These are phyloP conservation scores for Malus hybrid DNA, from an alignment of 331 rosid species.

Conservation along the genomic window DNA sequence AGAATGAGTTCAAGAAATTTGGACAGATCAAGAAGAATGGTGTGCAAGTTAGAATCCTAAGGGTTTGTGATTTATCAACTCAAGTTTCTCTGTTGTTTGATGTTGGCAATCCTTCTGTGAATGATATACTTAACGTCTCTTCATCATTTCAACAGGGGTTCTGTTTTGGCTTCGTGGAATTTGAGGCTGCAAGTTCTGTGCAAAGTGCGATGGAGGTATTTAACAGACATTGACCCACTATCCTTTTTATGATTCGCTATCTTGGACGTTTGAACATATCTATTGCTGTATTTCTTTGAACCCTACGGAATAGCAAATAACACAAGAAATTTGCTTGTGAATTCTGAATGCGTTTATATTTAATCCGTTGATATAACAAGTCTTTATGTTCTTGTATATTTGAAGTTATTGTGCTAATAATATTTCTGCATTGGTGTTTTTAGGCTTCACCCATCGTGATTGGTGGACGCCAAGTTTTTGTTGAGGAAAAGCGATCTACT, in stretches of 20 bases:
- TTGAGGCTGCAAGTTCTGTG: conserved; percentile 57
- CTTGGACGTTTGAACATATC: neutral
- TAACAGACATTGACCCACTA: neutral
- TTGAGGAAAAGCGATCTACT: conserved; percentile 79
- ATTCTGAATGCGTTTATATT: neutral
- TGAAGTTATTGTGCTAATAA: neutral
- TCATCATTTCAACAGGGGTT: conserved; percentile 51
- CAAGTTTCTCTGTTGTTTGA: neutral
- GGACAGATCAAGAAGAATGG: conserved; percentile 77
- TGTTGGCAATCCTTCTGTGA: neutral
- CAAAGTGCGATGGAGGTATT: conserved; percentile 76
- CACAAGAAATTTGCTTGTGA: neutral
- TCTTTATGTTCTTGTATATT: neutral
- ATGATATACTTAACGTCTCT: neutral
- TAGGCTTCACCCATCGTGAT: conserved; percentile 70
- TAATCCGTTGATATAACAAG: neutral
- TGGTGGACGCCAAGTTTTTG: conserved; percentile 38
- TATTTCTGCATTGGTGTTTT: conserved; percentile 6
- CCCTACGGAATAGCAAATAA: neutral
- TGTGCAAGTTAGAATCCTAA: conserved; percentile 65
- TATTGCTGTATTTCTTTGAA: neutral
- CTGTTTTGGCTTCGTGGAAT: conserved; percentile 85
- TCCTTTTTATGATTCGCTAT: neutral
- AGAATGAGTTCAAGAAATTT: conserved; percentile 68
- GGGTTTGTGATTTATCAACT: conserved; percentile 32